phyloP scores from a whole-genome alignment of 2,329 filamentous ascomycete genomes.

The Drechslerella coelobrocha region DNA sequence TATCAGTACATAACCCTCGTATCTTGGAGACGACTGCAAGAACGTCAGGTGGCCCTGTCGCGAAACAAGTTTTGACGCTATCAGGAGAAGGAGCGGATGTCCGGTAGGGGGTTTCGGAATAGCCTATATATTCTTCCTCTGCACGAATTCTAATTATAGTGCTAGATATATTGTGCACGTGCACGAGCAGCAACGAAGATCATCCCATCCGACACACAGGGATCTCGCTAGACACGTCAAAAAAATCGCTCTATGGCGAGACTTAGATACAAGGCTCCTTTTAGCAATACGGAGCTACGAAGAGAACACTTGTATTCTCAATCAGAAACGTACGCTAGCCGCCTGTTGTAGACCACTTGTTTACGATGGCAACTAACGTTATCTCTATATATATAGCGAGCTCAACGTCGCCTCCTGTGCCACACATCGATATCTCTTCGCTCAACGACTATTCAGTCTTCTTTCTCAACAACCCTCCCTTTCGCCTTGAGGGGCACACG shows the following conservation, averaged over 20 bases:
- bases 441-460: slow-evolving; percentile 12
- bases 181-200: slow-evolving; percentile 6
- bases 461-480: slow-evolving; percentile 18
- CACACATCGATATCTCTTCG: slow-evolving; percentile 15
- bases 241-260: slow-evolving; percentile 14
- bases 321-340: slow-evolving; percentile 18
- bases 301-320: slow-evolving; percentile 4
- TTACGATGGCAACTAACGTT: neutral
- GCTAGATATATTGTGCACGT: neutral
- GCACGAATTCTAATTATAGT: too few relatives aligned
- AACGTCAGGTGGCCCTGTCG: slow-evolving; percentile 13
- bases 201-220: slow-evolving; percentile 15
- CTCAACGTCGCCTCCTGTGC: slow-evolving; percentile 7
- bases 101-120: neutral
- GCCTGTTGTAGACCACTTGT: neutral
- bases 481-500: slow-evolving; percentile 11
- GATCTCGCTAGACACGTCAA: slow-evolving; percentile 11
- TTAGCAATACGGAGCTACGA: slow-evolving; percentile 19
- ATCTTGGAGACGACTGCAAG: slow-evolving; percentile 7
- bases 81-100: slow-evolving; percentile 6
- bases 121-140: neutral
- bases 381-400: slow-evolving; percentile 1
- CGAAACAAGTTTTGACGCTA: slow-evolving; percentile 12
- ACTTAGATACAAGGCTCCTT: slow-evolving; percentile 7
- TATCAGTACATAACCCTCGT: slow-evolving; percentile 4